Base-by-base conservation (phyloP, 2,329 filamentous ascomycete genomes). In the Ophiostoma sp. region DNA sequence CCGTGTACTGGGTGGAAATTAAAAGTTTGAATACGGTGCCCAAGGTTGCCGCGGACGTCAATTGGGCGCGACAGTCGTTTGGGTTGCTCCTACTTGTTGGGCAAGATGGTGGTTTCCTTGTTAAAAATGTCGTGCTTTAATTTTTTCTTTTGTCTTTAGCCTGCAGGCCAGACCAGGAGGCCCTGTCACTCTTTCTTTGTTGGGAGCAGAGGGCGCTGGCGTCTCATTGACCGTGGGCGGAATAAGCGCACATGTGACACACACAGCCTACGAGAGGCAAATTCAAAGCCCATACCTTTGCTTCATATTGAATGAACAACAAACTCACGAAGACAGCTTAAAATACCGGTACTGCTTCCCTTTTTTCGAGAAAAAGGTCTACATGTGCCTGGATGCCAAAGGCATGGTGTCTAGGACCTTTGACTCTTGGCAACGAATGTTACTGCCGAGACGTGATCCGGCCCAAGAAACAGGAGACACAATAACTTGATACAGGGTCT, bases 41-140 rank as follows among this genome's bases (percentile, higher is more conserved):
- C 39, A 28, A 22, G 15, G 11, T 28, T 28, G 22, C 33, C 15
- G 25, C 5, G 15, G 17, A 5, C 7, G 42, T 36, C 42, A 50
- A 33, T 50, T 50, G 45, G 25, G 66, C 28, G 17, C 42, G 17
- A 15, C 1, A 19, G 17, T 50, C 45, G 3, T 22, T 52, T 50
- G 19, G 4, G 39, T 45, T 28, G 39, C 9, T 66, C 12, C n/a
- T 68, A 22, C 45, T 52, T 69, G 45, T 52, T 69, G 45, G 45
- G 66, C 45, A 69, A 52, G 28, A 52, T 36, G 42, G 28, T 7
- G 45, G n/a, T 36, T 55, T 69, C 45, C 42, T 33, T 68, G 17
- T n/a, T n/a, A 50, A 33, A 33, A 66, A 66, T 69, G 48, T 52
- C 45, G 45, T 69, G 19, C 50, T 28, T 50, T 45, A 25, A 57